Percentiles rank a stretch among this genome's conserved stretches.
phyloP scores from a whole-genome alignment of 208 protist genomes.

The Leishmania martiniquensis region DNA sequence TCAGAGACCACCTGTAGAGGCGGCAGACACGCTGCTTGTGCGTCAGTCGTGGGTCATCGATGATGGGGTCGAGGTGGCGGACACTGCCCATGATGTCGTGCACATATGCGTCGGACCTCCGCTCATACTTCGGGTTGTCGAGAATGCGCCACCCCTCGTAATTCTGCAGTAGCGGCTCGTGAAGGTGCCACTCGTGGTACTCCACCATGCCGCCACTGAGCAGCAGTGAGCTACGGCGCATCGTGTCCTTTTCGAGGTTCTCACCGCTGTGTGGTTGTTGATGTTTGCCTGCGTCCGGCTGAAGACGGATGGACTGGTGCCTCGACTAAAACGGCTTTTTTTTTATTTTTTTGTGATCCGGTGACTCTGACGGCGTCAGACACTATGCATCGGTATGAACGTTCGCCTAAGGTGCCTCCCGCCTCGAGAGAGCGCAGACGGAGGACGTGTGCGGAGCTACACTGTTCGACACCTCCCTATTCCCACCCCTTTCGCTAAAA shows the following conservation, averaged over 20 bases:
- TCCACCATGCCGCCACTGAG: slow-evolving; percentile 87
- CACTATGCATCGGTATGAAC: no score
- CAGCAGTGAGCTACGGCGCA: slow-evolving; percentile 74
- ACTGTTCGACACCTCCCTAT: no score
- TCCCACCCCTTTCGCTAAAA: no score
- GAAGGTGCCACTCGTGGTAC: slow-evolving; percentile 93
- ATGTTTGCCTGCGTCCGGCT: no score
- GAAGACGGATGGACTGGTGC: no score
- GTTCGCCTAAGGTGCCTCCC: no score
- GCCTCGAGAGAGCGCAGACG: no score
- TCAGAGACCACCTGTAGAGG: slow-evolving; percentile 89
- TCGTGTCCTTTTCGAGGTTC: slow-evolving; percentile 37
- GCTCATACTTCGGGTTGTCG: slow-evolving; percentile 88
- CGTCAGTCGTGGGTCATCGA: slow-evolving; percentile 92
- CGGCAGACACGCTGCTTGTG: slow-evolving; percentile 93
- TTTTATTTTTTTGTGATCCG: no score
- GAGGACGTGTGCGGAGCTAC: no score
- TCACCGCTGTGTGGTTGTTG: background rate
- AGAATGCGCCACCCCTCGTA: slow-evolving; percentile 94
- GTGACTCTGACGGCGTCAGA: no score
- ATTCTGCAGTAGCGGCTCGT: slow-evolving; percentile 90
- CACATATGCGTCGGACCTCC: slow-evolving; percentile 78
- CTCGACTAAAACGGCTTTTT: no score
- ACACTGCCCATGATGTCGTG: slow-evolving; percentile 84
- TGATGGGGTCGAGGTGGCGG: slow-evolving; percentile 91